A percentile compares a stretch with the other conserved stretches of the same genome.
Conservation (phyloP, 192 early-diverging fungal genomes). For the Linnemannia elongata region DNA sequence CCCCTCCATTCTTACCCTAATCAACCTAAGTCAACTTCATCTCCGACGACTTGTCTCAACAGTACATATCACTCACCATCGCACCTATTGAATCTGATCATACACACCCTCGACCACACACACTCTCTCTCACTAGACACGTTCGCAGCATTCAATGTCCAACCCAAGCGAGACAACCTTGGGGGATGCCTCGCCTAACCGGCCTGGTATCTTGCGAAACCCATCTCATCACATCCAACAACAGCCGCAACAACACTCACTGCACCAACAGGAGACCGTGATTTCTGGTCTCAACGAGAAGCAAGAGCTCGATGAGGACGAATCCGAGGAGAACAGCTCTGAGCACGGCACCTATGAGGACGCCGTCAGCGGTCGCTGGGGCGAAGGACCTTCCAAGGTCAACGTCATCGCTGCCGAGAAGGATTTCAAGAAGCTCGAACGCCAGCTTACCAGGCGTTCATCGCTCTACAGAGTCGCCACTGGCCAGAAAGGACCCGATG, state of each 20-base stretch:
- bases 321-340: slow-evolving; percentile 3
- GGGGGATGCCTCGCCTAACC: slow-evolving; percentile 26
- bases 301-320: slow-evolving; percentile 24
- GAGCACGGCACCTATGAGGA: slow-evolving; percentile 29
- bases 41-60: neutral
- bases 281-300: slow-evolving; percentile 45
- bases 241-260: neutral
- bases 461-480: slow-evolving; percentile 22
- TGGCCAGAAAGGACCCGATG: slow-evolving; percentile 32
- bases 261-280: slow-evolving; percentile 22
- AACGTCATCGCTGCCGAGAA: slow-evolving; percentile 37
- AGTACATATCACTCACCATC: neutral
- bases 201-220: slow-evolving; percentile 28
- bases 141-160: slow-evolving; percentile 19
- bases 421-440: slow-evolving; percentile 33
- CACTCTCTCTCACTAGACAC: neutral
- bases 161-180: slow-evolving; percentile 48
- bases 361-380: slow-evolving; percentile 45
- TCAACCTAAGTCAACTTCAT: neutral
- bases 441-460: slow-evolving; percentile 35
- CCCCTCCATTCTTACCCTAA: neutral
- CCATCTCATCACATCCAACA: slow-evolving; percentile 10
- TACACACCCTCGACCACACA: neutral
- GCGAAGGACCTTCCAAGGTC: slow-evolving; percentile 49
- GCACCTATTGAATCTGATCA: neutral